Evolutionary conservation across 148 eudicot species (phyloP), one percentile per base, ranked within the genome.

Genomic region (Diospyros lotus): DNA sequence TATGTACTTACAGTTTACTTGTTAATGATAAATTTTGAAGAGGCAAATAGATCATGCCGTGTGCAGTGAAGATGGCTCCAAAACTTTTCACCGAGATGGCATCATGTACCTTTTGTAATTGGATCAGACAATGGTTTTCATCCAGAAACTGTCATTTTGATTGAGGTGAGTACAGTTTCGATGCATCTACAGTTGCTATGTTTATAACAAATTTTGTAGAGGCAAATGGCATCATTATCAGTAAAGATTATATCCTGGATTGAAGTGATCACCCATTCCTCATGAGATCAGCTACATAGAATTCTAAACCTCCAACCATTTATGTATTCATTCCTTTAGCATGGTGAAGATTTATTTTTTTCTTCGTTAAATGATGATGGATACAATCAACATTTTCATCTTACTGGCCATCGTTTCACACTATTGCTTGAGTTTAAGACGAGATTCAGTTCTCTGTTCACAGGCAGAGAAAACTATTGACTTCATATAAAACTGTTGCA

Each of bases 21-120:
- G 28, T 28, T 28, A 28, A 28, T 28, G 28, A 28, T 28, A 28
- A 28, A 28, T 28, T 28, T 28, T 28, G 28, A 28, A 28, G 28
- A 28, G 28, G 28, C 28, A 28, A 28, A 28, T 28, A 28, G 28
- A 28, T 28, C 28, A 28, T 28, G 28, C 0, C 0, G 28, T 0
- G 28, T 28, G 28, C 28, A 28, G 28, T 28, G 28, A 28, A 28
- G 28, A 28, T 28, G 28, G 91, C 83, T 2, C 67, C 92, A 0
- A 92, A 80, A 77, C 73, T 94, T 76, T 48, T 89, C 48, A 82
- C 77, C 62, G 92, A 86, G 88, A 81, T 94, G 85, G 76, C 75
- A 50, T 86, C 44, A 78, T 84, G 80, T 85, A 88, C 48, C 85
- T 90, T 77, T 78, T 88, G 76, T 88, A 77, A 77, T 64, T 6